Percentiles rank a stretch among this genome's conserved stretches.
These are phyloP conservation scores for Amanita fuliginea DNA, from an alignment of 768 basidiomycete genomes.

Conservation along the genomic window DNA sequence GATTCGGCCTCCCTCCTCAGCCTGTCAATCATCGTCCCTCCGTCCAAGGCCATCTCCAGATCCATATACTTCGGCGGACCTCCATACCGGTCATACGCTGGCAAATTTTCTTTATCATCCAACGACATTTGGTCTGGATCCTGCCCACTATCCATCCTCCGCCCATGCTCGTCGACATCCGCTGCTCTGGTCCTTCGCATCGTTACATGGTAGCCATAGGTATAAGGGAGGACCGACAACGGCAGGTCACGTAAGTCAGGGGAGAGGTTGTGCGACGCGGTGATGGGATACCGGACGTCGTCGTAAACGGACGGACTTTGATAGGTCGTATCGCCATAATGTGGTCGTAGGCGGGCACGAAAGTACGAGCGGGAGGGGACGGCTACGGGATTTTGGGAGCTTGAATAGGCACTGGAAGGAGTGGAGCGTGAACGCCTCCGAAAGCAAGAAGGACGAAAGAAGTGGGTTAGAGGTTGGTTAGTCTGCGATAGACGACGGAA, in stretches of 20 bases:
- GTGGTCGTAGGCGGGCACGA: background rate
- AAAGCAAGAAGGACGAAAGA: background rate
- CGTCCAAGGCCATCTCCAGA: background rate
- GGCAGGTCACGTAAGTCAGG: background rate
- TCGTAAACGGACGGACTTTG: background rate
- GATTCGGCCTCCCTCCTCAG: background rate
- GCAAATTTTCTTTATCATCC: slow-evolving; percentile 33
- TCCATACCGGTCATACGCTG: slow-evolving; percentile 33
- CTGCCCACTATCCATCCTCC: slow-evolving; percentile 16
- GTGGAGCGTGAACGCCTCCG: background rate
- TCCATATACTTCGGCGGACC: slow-evolving; percentile 37
- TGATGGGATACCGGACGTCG: slow-evolving; percentile 8
- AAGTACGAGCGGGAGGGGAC: background rate
- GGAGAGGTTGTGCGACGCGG: background rate
- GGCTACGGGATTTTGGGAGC: background rate
- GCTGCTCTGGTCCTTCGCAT: slow-evolving; percentile 15
- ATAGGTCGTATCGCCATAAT: background rate
- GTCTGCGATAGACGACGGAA: background rate
- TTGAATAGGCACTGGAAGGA: background rate
- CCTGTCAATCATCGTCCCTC: background rate
- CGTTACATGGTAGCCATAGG: background rate
- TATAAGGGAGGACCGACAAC: background rate
- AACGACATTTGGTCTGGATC: slow-evolving; percentile 17
- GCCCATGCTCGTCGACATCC: slow-evolving; percentile 30
- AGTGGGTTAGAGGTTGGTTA: background rate